phyloP scores from a whole-genome alignment of 306 rosid genomes.

The Prunus davidiana region DNA sequence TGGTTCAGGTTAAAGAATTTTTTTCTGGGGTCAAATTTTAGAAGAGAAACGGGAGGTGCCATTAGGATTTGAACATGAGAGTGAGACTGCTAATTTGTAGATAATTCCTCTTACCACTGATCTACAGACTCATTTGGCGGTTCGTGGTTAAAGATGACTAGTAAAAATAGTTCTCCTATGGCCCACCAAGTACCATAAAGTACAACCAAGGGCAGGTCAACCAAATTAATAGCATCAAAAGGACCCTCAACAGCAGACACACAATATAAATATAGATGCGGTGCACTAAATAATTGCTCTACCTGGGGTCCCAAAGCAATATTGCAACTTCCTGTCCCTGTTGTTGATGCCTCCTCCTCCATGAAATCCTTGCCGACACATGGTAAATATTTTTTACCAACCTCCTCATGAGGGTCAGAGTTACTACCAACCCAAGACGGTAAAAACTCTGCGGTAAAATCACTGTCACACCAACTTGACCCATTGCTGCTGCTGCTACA shows the following conservation, averaged over 20 bases:
- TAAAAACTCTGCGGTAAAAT: constrained; percentile 44
- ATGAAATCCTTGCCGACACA: constrained; percentile 47
- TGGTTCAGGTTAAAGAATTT: no score
- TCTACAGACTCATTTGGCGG: fast-evolving
- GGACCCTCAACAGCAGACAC: constrained; percentile 33
- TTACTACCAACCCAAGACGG: constrained; percentile 27
- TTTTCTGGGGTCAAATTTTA: no score
- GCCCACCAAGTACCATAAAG: background rate
- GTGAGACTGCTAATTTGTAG: fast-evolving
- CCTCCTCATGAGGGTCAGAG: background rate
- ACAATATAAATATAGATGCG: constrained; percentile 19
- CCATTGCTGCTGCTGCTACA: constrained; percentile 34
- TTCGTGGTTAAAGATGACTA: no score
- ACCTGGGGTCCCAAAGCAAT: constrained; percentile 36
- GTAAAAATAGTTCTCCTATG: background rate
- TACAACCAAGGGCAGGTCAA: background rate
- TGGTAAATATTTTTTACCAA: constrained; percentile 28
- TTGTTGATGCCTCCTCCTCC: constrained; percentile 22
- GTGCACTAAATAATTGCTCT: constrained; percentile 33
- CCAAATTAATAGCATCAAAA: background rate
- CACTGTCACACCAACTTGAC: constrained; percentile 86
- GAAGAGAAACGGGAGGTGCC: fast-evolving
- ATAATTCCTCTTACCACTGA: fast-evolving
- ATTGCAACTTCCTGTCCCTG: constrained; percentile 6
- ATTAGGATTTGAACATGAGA: no score